These are phyloP conservation scores for Phytophthora chlamydospora DNA, from an alignment of 352 stramenopile species.

Conservation along the genomic window DNA sequence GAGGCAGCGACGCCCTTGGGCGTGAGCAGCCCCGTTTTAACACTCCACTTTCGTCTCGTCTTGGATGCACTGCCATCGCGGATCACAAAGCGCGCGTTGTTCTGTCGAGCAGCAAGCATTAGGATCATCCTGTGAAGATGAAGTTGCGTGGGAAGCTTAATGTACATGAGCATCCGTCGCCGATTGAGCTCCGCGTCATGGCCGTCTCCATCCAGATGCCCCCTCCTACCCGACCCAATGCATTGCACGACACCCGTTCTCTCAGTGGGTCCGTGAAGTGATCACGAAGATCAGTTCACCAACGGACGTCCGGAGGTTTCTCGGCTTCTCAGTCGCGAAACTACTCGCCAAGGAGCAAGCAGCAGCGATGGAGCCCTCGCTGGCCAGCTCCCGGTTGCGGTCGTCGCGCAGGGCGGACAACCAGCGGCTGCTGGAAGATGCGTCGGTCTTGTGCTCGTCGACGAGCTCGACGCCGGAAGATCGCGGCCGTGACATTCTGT, in stretches of 20 bases:
- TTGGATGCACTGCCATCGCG: slow-evolving; percentile 1
- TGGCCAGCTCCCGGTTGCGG: slow-evolving; percentile 24
- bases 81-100: slow-evolving; percentile 47
- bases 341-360: slow-evolving; percentile 8
- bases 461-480: slow-evolving; percentile 16
- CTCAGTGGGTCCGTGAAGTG: neutral
- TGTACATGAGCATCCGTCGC: slow-evolving; percentile 44
- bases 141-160: neutral
- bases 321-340: slow-evolving; percentile 18
- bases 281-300: neutral
- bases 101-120: slow-evolving; percentile 23
- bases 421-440: slow-evolving; percentile 20
- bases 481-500: slow-evolving; percentile 45
- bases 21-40: slow-evolving; percentile 48
- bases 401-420: slow-evolving; percentile 24
- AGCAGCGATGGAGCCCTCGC: slow-evolving; percentile 27
- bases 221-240: slow-evolving; percentile 33
- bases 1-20: slow-evolving; percentile 53
- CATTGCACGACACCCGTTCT: neutral
- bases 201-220: slow-evolving; percentile 37
- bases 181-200: slow-evolving; percentile 40
- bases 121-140: neutral
- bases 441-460: slow-evolving; percentile 4
- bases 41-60: slow-evolving; percentile 4
- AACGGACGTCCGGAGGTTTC: slow-evolving; percentile 17